These are phyloP conservation scores for Aeschynomene evenia DNA, from an alignment of 306 rosid species.

Conservation along the genomic window DNA sequence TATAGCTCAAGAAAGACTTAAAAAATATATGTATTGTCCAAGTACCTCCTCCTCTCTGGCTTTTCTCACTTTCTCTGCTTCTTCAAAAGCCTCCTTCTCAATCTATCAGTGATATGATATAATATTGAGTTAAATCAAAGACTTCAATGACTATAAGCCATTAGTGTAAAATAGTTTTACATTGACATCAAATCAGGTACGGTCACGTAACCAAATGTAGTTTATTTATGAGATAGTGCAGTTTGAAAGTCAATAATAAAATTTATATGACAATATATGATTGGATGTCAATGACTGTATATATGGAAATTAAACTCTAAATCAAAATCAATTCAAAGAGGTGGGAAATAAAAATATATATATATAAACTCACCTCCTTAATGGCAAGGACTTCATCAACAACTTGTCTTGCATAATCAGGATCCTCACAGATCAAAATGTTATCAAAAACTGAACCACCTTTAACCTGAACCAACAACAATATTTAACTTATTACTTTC, in stretches of 20 bases:
- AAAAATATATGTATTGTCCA: not conserved
- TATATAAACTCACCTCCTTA: constrained; percentile 50
- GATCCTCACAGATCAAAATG: constrained; percentile 55
- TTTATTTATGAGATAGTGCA: too few relatives aligned
- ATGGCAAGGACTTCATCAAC: constrained; percentile 52
- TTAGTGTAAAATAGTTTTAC: too few relatives aligned
- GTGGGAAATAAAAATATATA: too few relatives aligned
- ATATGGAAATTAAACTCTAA: too few relatives aligned
- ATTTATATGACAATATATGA: too few relatives aligned
- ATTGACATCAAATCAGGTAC: too few relatives aligned
- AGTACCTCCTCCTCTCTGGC: constrained; percentile 85
- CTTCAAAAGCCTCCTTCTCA: constrained; percentile 85
- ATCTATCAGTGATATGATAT: too few relatives aligned
- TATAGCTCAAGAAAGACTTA: not conserved
- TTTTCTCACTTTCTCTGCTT: constrained; percentile 80
- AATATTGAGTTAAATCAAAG: too few relatives aligned
- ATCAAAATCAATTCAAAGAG: constrained; percentile 18
- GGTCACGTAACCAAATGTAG: too few relatives aligned
- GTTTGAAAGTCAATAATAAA: too few relatives aligned
- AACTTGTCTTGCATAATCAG: constrained; percentile 58
- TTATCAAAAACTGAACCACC: constrained; percentile 61
- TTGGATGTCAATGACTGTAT: too few relatives aligned
- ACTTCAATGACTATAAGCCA: too few relatives aligned
- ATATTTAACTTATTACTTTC: constrained; percentile 1
- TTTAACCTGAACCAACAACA: constrained; percentile 53